Evolutionary conservation across 2,329 filamentous ascomycete species (phyloP).

Genomic region (Xylogone sp.): DNA sequence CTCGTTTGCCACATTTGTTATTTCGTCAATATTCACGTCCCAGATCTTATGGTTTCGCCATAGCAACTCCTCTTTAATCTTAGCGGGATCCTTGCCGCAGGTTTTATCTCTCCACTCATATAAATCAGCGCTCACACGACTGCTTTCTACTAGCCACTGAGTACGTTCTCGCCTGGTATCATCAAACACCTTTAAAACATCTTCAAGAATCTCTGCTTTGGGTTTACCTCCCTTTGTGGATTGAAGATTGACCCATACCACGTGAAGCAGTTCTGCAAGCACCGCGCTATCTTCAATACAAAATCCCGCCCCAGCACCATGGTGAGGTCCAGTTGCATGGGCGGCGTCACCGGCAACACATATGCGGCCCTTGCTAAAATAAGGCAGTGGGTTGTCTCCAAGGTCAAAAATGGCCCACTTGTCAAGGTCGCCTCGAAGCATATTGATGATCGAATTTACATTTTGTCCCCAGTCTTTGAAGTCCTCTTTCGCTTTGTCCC

Average conservation of each 20-base stretch:
- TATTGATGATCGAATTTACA: slow-evolving; percentile 4
- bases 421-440: slow-evolving; percentile 32
- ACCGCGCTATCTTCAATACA: slow-evolving; percentile 51
- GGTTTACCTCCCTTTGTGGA: slow-evolving; percentile 9
- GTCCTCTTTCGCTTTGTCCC: slow-evolving; percentile 34
- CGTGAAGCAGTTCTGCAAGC: slow-evolving; percentile 35
- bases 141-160: slow-evolving; percentile 34
- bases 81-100: slow-evolving; percentile 18
- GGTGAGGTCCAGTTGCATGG: slow-evolving; percentile 50
- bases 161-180: slow-evolving; percentile 31
- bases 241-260: slow-evolving; percentile 26
- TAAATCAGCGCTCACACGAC: slow-evolving; percentile 26
- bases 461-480: slow-evolving; percentile 35
- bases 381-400: slow-evolving; percentile 45
- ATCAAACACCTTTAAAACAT: slow-evolving; percentile 30
- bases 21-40: slow-evolving; percentile 8
- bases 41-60: slow-evolving; percentile 8
- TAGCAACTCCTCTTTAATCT: slow-evolving; percentile 22
- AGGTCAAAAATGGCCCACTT: slow-evolving; percentile 54
- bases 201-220: slow-evolving; percentile 14
- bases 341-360: slow-evolving; percentile 53
- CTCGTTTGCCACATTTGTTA: not conserved
- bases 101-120: slow-evolving; percentile 29
- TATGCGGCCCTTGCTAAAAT: slow-evolving; percentile 38
- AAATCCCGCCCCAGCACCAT: slow-evolving; percentile 52